Base-by-base conservation (phyloP, 1,284 basidiomycete genomes). In the Fomitopsis schrenkii region DNA sequence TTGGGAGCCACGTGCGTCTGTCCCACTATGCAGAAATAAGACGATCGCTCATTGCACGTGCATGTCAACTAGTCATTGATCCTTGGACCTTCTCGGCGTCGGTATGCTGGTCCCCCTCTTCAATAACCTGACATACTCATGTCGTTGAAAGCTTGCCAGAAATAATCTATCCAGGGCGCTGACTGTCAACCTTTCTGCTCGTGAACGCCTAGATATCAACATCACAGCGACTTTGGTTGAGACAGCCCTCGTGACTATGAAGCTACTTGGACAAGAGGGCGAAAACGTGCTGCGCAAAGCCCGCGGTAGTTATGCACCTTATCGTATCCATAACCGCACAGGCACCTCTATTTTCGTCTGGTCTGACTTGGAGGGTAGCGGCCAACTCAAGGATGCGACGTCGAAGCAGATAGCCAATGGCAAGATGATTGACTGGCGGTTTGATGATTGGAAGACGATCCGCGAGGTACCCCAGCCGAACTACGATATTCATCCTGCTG, bases 371-470 rank as follows among this genome's bases (percentile, higher is more conserved):
- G 87, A 90, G 55, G 82, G 82, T 46, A 82, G 74, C 63, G 72
- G 72, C 28, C 77, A 75, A 61, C 72, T 76, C 9, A 82, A 81
- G 54, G 82, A 84, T 60, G 70, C 75, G 7, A 74, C 77, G 38
- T 75, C 80, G 56, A 76, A 83, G 50, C 86, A 84, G 72, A 80
- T 93, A 59, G 75, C 83, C 35, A 86, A 96, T 66, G 91, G 91
- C 50, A 83, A 91, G 65, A 87, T 85, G 2, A 80, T 94, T 15
- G 97, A 98, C 57, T 99, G 97, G 97, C 83, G 95, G 61, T 99
- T 99, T 70, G 95, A 98, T 72, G 97, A 99, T 70, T 97, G 95
- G 91, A 92, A 91, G 74, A 89, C 90, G 8, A 91, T 94, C 78
- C 88, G 97, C 72, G 97, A 99, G 79, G 94, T 94, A 70, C 64